Base-by-base conservation (phyloP, 805 yeast genomes). In the Candida krabiensis region DNA sequence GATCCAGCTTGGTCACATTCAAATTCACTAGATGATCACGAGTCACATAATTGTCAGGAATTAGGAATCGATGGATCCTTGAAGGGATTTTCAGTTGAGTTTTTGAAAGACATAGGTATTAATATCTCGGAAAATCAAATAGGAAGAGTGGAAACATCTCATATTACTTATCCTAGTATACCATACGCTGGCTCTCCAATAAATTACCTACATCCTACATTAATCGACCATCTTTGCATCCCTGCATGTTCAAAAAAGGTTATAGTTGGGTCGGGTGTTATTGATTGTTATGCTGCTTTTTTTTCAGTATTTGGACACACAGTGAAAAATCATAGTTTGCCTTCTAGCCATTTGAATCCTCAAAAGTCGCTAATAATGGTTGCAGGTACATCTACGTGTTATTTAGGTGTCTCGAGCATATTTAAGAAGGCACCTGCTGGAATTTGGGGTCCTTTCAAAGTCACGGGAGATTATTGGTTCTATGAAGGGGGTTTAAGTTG, bases 301-400 rank as follows among this genome's bases (percentile, higher is more conserved):
- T 51, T 75, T 11, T 61, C 74, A 0, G 33, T 39, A 23, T 37
- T 33, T 25, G 31, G 26, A n/a, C 31, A 37, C n/a, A 19, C 9
- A 14, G 28, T 22, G 11, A 5, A 21, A 8, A 16, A 14, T 3
- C 11, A 26, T 4, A 27, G 25, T 13, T n/a, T n/a, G n/a, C n/a
- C n/a, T n/a, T n/a, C n/a, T n/a, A n/a, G n/a, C n/a, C n/a, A n/a
- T n/a, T n/a, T n/a, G n/a, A n/a, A n/a, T n/a, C 42, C 54, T 3
- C 44, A 38, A 17, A 25, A 47, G 5, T 50, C 66, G 4, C 46
- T 78, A 17, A 63, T 75, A 2, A 66, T 77, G 71, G 73, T 77
- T 5, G 86, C 83, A 1, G 84, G 84, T 0, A 79, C 84, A 0
- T 76, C 82, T 5, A 77, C 83, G 0, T 79, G 86, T 44, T 77